Conservation (phyloP, 2,329 filamentous ascomycete genomes). For the Phoma sp. region DNA sequence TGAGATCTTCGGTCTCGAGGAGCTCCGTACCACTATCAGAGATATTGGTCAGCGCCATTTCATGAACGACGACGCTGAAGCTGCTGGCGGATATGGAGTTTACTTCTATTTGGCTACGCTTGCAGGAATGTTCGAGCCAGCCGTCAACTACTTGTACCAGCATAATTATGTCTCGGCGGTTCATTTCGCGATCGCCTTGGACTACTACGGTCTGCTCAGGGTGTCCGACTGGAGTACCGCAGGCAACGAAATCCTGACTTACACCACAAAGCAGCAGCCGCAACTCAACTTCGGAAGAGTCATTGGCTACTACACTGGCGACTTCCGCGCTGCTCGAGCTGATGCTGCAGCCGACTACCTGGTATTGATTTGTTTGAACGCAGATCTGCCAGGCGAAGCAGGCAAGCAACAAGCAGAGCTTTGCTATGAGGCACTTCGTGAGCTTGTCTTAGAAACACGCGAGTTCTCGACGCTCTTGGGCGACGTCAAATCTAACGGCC, state of each 20-base stretch:
- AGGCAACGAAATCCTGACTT: conserved; percentile 68
- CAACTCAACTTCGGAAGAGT: conserved; percentile 95
- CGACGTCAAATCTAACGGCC: conserved; percentile 86
- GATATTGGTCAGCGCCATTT: conserved; percentile 95
- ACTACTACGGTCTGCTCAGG: conserved; percentile 70
- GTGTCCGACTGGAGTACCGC: conserved; percentile 79
- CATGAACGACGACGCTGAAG: conserved; percentile 78
- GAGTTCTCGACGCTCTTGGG: conserved; percentile 95
- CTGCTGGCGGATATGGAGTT: conserved; percentile 80
- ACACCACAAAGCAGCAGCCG: conserved; percentile 71
- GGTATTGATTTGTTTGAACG: conserved; percentile 87
- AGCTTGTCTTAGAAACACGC: conserved; percentile 93
- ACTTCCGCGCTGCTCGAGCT: conserved; percentile 90
- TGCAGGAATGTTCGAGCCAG: conserved; percentile 92
- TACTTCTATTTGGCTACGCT: conserved; percentile 93
- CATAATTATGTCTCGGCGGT: conserved; percentile 93
- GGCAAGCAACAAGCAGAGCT: conserved; percentile 79
- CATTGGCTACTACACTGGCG: conserved; percentile 92
- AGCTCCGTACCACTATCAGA: conserved; percentile 78
- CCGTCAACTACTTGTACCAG: conserved; percentile 86
- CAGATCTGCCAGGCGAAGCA: conserved; percentile 75
- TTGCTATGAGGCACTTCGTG: conserved; percentile 90
- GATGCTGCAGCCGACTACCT: conserved; percentile 94
- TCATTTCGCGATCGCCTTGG: conserved; percentile 89
- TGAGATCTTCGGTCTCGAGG: conserved; percentile 67